Evolutionary conservation across 1,139 yeast genomes (phyloP), one percentile per base, ranked within the genome.

Genomic region (Zygoascus sp.): DNA sequence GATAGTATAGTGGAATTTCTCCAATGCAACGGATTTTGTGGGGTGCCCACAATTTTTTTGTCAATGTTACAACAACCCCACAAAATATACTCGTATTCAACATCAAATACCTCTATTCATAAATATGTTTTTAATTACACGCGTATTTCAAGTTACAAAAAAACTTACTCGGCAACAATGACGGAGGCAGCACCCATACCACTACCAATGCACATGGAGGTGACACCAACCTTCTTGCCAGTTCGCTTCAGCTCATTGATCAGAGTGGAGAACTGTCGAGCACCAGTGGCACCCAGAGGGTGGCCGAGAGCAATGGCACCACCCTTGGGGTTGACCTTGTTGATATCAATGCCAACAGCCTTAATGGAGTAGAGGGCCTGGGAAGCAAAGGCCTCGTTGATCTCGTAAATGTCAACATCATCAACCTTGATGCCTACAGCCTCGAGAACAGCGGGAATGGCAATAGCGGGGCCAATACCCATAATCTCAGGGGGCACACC

Each of bases 151-250:
- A 25, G 15, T 16, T 40, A 16, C 38, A 35, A 23, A 13, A 25
- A 7, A 25, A 30, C 22, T 50, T 64, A 82, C 70, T 87, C 97
- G 63, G 75, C 82, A 47, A 88, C 75, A 60, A 89, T 75, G 47
- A 89, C 72, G 23, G 94, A 84, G 47, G 97, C 97, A 46, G 97
- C 97, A 59, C 97, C 97, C 95, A 89, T 90, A 62, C 97, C 97
- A 39, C 96, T 88, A 64, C 97, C 97, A 58, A 90, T 83, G 73
- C 97, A 90, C 97, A 90, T 90, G 54, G 95, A 84, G 23, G 95
- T 86, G 51, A 90, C 81, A 58, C 97, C 97, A 55, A 88, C 71
- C 71, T 88, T 81, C 61, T 94, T 95, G 42, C 77, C 70, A 21
- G 69, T 62, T 46, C 68, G 60, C 67, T 83, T 72, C 62, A 90